These are phyloP conservation scores for Fusarium irregulare DNA, from an alignment of 2,329 filamentous ascomycete species.

Conservation along the genomic window DNA sequence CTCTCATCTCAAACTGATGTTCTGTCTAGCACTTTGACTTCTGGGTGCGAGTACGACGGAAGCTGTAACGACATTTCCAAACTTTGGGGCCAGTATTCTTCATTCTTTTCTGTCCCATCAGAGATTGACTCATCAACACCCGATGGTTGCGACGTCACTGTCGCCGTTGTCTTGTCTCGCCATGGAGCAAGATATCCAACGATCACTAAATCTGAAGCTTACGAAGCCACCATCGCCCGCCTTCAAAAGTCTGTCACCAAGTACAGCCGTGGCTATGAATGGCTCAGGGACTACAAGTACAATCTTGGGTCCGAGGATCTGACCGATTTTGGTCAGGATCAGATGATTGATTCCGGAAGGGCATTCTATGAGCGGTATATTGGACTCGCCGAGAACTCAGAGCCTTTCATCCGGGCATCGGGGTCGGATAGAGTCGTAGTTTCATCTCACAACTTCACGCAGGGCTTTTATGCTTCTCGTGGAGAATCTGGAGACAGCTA, in stretches of 20 bases:
- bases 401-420: constrained; percentile 79
- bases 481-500: constrained; percentile 55
- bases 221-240: constrained; percentile 71
- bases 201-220: constrained; percentile 70
- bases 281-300: constrained; percentile 79
- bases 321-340: constrained; percentile 72
- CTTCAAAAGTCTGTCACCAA: constrained; percentile 69
- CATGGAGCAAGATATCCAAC: constrained; percentile 90
- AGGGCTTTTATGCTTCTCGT: constrained; percentile 72
- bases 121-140: constrained; percentile 71
- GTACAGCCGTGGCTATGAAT: constrained; percentile 74
- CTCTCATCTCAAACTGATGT: background rate
- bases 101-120: constrained; percentile 81
- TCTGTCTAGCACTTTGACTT: constrained; percentile 13
- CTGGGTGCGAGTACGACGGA: constrained; percentile 44
- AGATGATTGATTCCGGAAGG: constrained; percentile 79
- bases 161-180: constrained; percentile 83
- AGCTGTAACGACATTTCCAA: constrained; percentile 69
- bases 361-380: constrained; percentile 82
- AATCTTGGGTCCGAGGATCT: constrained; percentile 76
- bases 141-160: constrained; percentile 76
- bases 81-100: constrained; percentile 88
- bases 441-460: constrained; percentile 80
- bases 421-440: constrained; percentile 77
- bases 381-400: constrained; percentile 64